Conservation (phyloP, 1,139 yeast genomes). For the Magnusiomyces tetraspermus region DNA sequence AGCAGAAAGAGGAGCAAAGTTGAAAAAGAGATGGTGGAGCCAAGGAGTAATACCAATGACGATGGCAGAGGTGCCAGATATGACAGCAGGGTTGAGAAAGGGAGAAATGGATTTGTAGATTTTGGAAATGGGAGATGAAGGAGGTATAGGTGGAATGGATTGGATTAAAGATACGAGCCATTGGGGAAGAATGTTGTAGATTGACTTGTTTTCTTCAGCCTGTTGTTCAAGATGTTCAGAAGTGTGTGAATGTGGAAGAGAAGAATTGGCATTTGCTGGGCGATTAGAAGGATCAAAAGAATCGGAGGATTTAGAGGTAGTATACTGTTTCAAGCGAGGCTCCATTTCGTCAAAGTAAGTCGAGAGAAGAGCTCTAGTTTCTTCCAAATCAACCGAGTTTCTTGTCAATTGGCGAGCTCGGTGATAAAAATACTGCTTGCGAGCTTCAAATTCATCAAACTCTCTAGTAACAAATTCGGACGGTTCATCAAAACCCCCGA, state of each 20-base stretch:
- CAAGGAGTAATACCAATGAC: constrained; percentile 19
- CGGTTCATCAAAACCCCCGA: neutral
- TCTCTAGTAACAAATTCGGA: neutral
- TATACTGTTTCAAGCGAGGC: neutral
- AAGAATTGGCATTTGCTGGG: neutral
- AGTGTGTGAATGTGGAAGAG: no score
- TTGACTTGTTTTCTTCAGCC: neutral
- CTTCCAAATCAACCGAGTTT: constrained; percentile 11
- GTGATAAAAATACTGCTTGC: constrained; percentile 4
- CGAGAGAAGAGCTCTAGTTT: constrained; percentile 9
- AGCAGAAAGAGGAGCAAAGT: constrained; percentile 13
- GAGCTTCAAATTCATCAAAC: constrained; percentile 9
- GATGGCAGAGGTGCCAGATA: constrained; percentile 18
- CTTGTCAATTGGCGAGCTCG: constrained; percentile 9
- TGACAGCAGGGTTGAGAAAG: constrained; percentile 19
- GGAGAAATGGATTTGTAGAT: constrained; percentile 8
- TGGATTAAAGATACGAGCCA: neutral
- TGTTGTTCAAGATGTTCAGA: no score
- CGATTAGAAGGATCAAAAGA: neutral
- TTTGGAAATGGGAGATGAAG: neutral
- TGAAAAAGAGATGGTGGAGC: constrained; percentile 17
- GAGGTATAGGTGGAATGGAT: neutral
- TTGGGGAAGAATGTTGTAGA: neutral
- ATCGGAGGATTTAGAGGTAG: neutral
- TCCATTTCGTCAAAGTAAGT: neutral